These are phyloP conservation scores for Myxozyma melibiosi DNA, from an alignment of 805 yeast species.

Conservation along the genomic window DNA sequence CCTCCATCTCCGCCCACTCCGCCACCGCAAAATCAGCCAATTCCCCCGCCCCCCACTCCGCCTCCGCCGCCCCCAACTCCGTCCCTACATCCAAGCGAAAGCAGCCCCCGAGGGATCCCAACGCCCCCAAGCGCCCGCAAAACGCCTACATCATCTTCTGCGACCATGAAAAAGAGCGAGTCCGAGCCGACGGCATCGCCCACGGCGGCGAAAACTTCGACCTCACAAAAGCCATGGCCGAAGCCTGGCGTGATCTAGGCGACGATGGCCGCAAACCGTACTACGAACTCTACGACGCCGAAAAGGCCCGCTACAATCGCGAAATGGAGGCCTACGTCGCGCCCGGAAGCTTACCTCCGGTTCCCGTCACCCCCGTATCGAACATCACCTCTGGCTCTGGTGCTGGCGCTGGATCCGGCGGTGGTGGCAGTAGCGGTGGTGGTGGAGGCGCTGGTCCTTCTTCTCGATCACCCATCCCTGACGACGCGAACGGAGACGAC, in stretches of 20 bases:
- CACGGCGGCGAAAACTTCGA: constrained; percentile 52
- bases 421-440: neutral
- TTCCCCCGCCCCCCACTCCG: neutral
- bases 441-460: too few species aligned
- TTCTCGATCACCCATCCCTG: too few species aligned
- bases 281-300: constrained; percentile 74
- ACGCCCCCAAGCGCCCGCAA: constrained; percentile 84
- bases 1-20: constrained; percentile 4
- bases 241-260: constrained; percentile 77
- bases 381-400: neutral
- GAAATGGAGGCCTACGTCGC: constrained; percentile 57
- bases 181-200: constrained; percentile 60
- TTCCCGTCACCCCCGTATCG: neutral
- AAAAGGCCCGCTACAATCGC: constrained; percentile 68
- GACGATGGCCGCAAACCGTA: constrained; percentile 72
- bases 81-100: constrained; percentile 40
- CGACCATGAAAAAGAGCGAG: constrained; percentile 77
- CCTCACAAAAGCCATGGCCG: constrained; percentile 76
- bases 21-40: neutral
- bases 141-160: constrained; percentile 88
- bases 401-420: neutral
- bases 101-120: constrained; percentile 69
- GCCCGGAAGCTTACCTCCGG: constrained; percentile 20
- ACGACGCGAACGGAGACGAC: neutral
- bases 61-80: constrained; percentile 1